Base-by-base conservation (phyloP, 495 filamentous ascomycete species). In the Podospora comata region DNA sequence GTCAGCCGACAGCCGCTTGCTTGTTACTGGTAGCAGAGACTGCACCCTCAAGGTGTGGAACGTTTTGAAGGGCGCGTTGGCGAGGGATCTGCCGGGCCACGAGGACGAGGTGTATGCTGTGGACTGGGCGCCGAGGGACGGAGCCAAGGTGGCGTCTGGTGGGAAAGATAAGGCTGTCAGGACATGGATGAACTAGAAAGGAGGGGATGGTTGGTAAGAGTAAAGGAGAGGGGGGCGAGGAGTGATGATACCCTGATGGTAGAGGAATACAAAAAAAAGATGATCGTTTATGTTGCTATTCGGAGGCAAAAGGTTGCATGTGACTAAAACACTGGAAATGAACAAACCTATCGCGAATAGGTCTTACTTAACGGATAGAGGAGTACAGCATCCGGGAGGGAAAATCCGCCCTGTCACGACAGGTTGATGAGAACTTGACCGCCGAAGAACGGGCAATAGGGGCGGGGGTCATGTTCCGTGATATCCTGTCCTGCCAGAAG, bases 11-110 rank as follows among this genome's bases (percentile, higher is more conserved):
- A 93, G 90, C 20, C 82, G 93, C 16, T 80, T 97, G 27, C 80
- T 97, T 9, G 93, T 96, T 1, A 96, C 91, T 30, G 89, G 85
- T 4, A 91, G 88, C 72, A 97, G 96, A 79, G 96, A 99, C 74
- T 96, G 92, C 6, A 99, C 96, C 1, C 78, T 98, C 34, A 99
- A 99, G 77, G 89, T 94, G 4, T 97, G 94, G 93, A 92, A 96
- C 76, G 88, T 95, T 62, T 84, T 89, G 60, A 93, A 87, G 0
- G 92, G 91, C 15, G 97, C 94, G 74, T 78, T 98, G 65, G 85
- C 87, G 68, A 89, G 78, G 62, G 93, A 99, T 84, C 84, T 99
- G 28, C 93, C 94, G 0, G 96, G 95, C 4, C 96, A 99, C 79
- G 85, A 92, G 75, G 96, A 97, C 72, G 93, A 98, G 80, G 95